Conservation (phyloP, 1,284 basidiomycete genomes). For the Sporisorium exsertum region DNA sequence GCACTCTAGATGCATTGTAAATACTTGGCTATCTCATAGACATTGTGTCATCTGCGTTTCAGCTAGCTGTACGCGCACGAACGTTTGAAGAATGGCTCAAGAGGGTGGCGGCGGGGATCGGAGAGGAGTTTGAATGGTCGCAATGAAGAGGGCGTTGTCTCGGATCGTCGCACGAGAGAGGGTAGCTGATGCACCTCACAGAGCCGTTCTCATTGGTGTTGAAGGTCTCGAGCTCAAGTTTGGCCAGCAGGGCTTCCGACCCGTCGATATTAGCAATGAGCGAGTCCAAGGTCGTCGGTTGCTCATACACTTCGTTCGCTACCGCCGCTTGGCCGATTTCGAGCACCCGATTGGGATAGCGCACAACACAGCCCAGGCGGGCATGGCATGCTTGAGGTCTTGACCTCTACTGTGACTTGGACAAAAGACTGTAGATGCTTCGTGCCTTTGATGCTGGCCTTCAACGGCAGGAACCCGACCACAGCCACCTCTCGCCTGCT, state of each 20-base stretch:
- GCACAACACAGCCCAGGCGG: not conserved
- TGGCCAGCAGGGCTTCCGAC: not conserved
- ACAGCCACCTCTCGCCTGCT: too few species aligned
- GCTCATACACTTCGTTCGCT: not conserved
- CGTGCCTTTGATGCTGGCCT: too few species aligned
- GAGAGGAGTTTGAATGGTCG: not conserved
- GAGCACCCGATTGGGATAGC: not conserved
- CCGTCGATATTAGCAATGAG: not conserved
- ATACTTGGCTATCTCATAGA: not conserved
- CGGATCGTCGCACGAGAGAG: not conserved
- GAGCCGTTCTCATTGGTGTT: not conserved
- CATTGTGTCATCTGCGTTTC: not conserved
- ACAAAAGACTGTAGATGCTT: too few species aligned
- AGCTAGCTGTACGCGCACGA: not conserved
- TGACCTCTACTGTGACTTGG: too few species aligned
- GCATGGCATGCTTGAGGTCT: too few species aligned
- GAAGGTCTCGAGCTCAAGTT: not conserved
- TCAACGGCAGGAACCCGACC: too few species aligned
- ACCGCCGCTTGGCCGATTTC: not conserved
- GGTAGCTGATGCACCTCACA: not conserved
- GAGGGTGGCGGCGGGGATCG: not conserved
- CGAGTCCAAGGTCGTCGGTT: not conserved
- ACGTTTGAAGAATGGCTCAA: not conserved
- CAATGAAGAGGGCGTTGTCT: not conserved
- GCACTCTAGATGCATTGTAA: not conserved